Percentiles rank a stretch among this genome's conserved stretches.
Conservation (phyloP, 192 early-diverging fungal species). For the Allomyces javanicus region DNA sequence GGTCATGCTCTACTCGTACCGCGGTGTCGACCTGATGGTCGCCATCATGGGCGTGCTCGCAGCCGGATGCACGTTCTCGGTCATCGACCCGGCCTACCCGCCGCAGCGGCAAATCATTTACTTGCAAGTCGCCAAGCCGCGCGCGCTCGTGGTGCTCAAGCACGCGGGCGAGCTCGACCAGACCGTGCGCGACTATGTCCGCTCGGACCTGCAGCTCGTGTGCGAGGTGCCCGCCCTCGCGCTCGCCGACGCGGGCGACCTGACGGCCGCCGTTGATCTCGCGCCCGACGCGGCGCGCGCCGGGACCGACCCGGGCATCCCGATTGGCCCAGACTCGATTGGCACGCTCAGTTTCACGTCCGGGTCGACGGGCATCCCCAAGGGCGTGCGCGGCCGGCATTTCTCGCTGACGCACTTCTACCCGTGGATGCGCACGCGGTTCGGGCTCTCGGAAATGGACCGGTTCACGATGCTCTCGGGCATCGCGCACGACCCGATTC, state of each 20-base stretch:
- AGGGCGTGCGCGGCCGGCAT: constrained; percentile 94
- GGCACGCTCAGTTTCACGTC: constrained; percentile 93
- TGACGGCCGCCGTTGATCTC: constrained; percentile 29
- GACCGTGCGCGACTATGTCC: constrained; percentile 55
- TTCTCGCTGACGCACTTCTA: constrained; percentile 97
- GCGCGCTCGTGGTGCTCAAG: constrained; percentile 68
- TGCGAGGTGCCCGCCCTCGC: constrained; percentile 67
- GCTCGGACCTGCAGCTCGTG: constrained; percentile 48
- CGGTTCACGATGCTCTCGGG: constrained; percentile 96
- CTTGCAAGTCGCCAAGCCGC: constrained; percentile 70
- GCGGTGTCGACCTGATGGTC: constrained; percentile 83
- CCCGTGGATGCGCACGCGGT: constrained; percentile 87
- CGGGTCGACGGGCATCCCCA: constrained; percentile 92
- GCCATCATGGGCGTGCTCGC: constrained; percentile 94
- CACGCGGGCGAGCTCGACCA: constrained; percentile 54
- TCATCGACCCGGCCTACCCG: constrained; percentile 99
- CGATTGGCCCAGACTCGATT: constrained; percentile 79
- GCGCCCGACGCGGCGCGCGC: constrained; percentile 21
- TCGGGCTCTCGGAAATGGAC: constrained; percentile 55
- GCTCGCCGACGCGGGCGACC: constrained; percentile 37
- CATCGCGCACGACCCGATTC: constrained; percentile 98
- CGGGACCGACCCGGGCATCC: constrained; percentile 27
- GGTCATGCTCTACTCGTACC: constrained; percentile 85
- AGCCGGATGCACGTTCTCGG: constrained; percentile 92
- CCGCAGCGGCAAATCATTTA: constrained; percentile 83